These are phyloP conservation scores for Jacaranda mimosifolia DNA, from an alignment of 257 asterid genomes.

Conservation along the genomic window DNA sequence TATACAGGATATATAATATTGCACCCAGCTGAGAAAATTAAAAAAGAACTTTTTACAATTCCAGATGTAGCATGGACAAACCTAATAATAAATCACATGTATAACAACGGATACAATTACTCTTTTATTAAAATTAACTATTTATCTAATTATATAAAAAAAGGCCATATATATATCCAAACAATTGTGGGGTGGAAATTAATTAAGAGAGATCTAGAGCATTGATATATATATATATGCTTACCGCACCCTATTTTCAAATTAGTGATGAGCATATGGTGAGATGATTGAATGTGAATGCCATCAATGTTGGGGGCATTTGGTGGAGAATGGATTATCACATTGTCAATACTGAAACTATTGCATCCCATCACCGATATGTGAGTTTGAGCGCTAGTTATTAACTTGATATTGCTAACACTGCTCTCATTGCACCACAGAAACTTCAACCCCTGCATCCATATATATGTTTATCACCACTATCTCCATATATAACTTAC, in stretches of 20 bases:
- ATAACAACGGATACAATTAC: not conserved
- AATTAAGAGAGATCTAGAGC: not conserved
- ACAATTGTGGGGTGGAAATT: not conserved
- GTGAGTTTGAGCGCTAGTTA: conserved; percentile 76
- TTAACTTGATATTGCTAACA: conserved; percentile 47
- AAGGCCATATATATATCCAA: no score
- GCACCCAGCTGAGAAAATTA: no score
- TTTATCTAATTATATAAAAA: no score
- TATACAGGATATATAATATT: no score
- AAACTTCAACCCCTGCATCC: conserved; percentile 68
- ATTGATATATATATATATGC: no score
- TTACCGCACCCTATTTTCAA: conserved; percentile 59
- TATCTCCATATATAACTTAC: no score
- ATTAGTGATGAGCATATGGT: conserved; percentile 50
- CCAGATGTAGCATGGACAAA: no score
- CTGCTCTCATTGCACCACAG: conserved; percentile 59
- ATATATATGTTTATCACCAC: no score
- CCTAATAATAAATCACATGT: no score
- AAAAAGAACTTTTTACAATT: no score
- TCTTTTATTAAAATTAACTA: no score
- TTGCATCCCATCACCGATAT: conserved; percentile 49
- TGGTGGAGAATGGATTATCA: conserved; percentile 64
- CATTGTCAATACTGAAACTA: conserved; percentile 47
- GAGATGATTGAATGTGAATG: conserved; percentile 72
- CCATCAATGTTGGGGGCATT: conserved; percentile 85